Base-by-base conservation (phyloP, 805 yeast genomes). In the Maudiozyma turicensis region DNA sequence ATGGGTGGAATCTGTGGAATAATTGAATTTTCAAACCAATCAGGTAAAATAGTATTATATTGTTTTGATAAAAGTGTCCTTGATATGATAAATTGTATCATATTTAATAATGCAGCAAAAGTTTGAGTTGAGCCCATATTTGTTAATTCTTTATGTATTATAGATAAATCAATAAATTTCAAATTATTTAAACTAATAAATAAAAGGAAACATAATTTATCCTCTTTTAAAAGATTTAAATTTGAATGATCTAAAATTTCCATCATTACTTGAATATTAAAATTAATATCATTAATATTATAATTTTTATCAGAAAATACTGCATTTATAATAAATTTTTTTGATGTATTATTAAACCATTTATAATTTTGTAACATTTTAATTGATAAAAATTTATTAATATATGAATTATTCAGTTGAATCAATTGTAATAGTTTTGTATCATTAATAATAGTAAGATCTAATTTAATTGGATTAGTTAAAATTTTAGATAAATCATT, bases 161-260 rank as follows among this genome's bases (percentile, higher is more conserved):
- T 40, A 43, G 47, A 48, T 13, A 52, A 35, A 3, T 58, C 52
- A 1, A 47, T 37, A 10, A 48, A 39, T 26, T 47, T 44, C 8
- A 62, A 45, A 13, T 52, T 48, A 13, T 44, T 48, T 41, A 61
- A 48, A 3, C 67, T 48, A 14, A 53, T 38, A 30, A 52, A 47
- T 38, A 64, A 47, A 6, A 64, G 45, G 6, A 51, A 15, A 6
- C 51, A 29, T 33, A 64, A 48, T 34, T 54, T 57, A 11, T 57
- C 53, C 49, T 64, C 61, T 15, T 61, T 54, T 8, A 56, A 40
- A 31, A 51, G 58, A 50, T 61, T 56, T 20, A 59, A 47, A 30
- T 62, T 61, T 7, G 67, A 64, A 49, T 65, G 70, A 48, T 66
- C 70, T 31, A 65, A 52, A 1, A 65, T 35, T 50, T 66, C 70